Base-by-base conservation (phyloP, 2,329 filamentous ascomycete species). In the Dothidotthia symphoricarpi region DNA sequence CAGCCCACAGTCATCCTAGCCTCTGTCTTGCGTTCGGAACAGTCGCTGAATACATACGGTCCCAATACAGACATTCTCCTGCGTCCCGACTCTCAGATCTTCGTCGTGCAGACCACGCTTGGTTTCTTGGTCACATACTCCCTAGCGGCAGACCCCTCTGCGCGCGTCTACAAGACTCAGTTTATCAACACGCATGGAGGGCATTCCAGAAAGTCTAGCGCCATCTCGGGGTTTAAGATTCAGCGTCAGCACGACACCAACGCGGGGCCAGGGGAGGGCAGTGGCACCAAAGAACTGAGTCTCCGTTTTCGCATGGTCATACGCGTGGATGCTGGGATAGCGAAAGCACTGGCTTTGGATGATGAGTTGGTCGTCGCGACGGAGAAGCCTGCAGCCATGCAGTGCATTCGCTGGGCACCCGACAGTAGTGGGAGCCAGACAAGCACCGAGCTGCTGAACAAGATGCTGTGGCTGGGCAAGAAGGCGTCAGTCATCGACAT, bases 241-340 rank as follows among this genome's bases (percentile, higher is more conserved):
- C 63, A 63, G 36, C 55, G 61, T 5, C 58, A 61, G 19, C 62
- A 61, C 31, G 65, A 69, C 28, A 53, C 55, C n/a, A 68, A 69
- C 37, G 62, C 59, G 67, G 87, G 87, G 0, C 81, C 86, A 2
- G 90, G 90, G 24, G 93, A 96, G 64, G 86, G 86, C 8, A 78
- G 78, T 32, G 88, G 88, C 3, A 83, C 95, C 34, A 80, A 82
- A 36, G 93, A 98, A 67, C 81, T 95, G 39, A 95, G 85, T 55
- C 77, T 98, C 32, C 85, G 88, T 9, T 98, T 98, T 68, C 81
- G 91, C 40, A 95, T 96, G 86, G 91, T 95, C 11, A 97, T 98
- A 60, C 94, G 95, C 63, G 88, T 98, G 13, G 93, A 98, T 67
- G 93, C 93, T 3, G 93, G 93, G 2, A 96, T 98, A 54, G 83